phyloP scores from a whole-genome alignment of 768 basidiomycete species.

The Inosperma sp. region DNA sequence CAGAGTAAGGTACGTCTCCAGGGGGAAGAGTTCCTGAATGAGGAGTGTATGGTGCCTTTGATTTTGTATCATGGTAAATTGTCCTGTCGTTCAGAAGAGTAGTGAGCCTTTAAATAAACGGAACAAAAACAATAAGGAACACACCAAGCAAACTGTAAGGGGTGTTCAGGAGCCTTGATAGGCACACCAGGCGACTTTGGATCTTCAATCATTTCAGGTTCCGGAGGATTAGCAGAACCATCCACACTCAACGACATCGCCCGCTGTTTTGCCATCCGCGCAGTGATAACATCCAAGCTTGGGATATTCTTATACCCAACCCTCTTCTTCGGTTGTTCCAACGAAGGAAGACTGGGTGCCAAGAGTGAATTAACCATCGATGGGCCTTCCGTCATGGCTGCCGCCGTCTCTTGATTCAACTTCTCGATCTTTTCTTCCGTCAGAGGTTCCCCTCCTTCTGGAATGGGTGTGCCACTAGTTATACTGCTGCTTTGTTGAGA shows the following conservation, averaged over 20 bases:
- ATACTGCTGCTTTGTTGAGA: conserved; percentile 43
- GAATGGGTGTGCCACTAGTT: conserved; percentile 19
- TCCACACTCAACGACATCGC: conserved; percentile 54
- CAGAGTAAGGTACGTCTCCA: conserved; percentile 24
- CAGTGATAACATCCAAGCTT: conserved; percentile 79
- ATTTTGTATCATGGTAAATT: conserved; percentile 84
- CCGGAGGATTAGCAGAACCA: conserved; percentile 66
- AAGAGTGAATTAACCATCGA: background rate
- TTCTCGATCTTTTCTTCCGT: conserved; percentile 65
- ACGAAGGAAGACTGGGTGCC: conserved; percentile 18
- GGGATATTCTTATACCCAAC: conserved; percentile 89
- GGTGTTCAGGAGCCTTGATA: conserved; percentile 75
- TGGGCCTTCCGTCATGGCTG: conserved; percentile 16
- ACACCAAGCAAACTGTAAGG: conserved; percentile 79
- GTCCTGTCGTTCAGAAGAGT: conserved; percentile 51
- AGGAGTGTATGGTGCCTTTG: conserved; percentile 59
- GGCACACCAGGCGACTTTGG: conserved; percentile 74
- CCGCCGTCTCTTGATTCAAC: conserved; percentile 51
- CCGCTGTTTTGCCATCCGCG: conserved; percentile 63
- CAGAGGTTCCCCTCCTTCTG: conserved; percentile 46
- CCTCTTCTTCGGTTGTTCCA: conserved; percentile 34
- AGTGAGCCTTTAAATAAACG: conserved; percentile 9
- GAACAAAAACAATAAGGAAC: conserved; percentile 19
- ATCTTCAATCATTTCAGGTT: conserved; percentile 75
- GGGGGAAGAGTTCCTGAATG: conserved; percentile 26